Conservation (phyloP, 75 land plant species). For the Pinus taeda region DNA sequence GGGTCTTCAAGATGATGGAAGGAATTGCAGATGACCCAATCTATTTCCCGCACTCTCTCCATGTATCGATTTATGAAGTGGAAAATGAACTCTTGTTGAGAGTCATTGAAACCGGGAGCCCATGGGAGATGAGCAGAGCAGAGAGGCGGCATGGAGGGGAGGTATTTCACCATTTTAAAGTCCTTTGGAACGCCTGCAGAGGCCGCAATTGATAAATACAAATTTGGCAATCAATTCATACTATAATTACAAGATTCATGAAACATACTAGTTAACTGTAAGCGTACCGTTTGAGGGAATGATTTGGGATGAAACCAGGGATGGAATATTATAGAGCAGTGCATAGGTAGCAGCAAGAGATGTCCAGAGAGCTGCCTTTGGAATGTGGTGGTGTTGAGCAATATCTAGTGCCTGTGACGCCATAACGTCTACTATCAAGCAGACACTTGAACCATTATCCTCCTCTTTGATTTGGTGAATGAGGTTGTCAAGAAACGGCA, state of each 20-base stretch:
- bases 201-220: too few species aligned
- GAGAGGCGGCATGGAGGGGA: neutral
- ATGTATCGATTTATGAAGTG: neutral
- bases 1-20: neutral
- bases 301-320: neutral
- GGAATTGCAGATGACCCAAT: neutral
- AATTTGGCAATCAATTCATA: too few species aligned
- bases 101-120: neutral
- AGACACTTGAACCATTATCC: neutral
- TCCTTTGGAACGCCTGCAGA: neutral
- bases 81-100: neutral
- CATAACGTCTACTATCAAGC: neutral
- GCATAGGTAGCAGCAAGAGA: neutral
- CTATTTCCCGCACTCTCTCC: neutral
- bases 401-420: neutral
- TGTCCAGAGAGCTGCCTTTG: neutral
- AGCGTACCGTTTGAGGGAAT: neutral
- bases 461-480: neutral
- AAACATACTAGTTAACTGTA: too few species aligned
- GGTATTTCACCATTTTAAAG: neutral
- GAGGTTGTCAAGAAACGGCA: neutral
- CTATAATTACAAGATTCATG: too few species aligned
- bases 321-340: neutral
- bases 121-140: constrained; percentile 1
- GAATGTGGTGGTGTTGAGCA: neutral